Evolutionary conservation across 108 stramenopile genomes (phyloP).

Genomic region (Nannochloropsis salina): DNA sequence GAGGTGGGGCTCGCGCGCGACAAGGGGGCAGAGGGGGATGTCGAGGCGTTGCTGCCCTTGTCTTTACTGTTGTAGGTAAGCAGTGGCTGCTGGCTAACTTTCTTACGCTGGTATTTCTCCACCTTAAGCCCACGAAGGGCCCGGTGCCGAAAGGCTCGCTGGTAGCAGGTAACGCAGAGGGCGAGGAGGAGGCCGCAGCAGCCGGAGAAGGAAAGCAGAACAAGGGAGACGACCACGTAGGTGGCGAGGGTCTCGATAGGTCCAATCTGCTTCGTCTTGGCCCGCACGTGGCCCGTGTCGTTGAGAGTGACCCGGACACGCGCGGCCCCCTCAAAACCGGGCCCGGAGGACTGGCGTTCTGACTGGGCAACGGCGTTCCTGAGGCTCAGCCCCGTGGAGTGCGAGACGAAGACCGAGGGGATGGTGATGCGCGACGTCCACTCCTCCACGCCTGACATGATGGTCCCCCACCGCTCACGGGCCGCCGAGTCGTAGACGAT

Average conservation of each 20-base stretch:
- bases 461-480: conserved; percentile 18
- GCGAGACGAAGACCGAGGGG: conserved; percentile 37
- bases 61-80: neutral
- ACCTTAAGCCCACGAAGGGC: neutral
- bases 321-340: neutral
- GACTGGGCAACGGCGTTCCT: conserved; percentile 22
- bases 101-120: neutral
- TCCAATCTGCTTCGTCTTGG: neutral
- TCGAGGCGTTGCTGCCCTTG: neutral
- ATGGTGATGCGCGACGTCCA: conserved; percentile 28
- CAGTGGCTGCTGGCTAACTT: neutral
- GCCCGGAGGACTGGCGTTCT: neutral
- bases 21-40: neutral
- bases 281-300: neutral
- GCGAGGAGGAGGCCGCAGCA: conserved; percentile 33
- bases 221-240: conserved; percentile 35
- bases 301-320: neutral
- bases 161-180: conserved; percentile 33
- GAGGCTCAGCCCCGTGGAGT: conserved; percentile 26
- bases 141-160: conserved; percentile 11
- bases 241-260: conserved; percentile 31
- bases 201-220: conserved; percentile 37
- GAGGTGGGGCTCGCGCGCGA: neutral
- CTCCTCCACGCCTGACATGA: conserved; percentile 31
- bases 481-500: conserved; percentile 31